phyloP scores from a whole-genome alignment of 2,329 filamentous ascomycete species.

The Clonostachys rhizophaga region DNA sequence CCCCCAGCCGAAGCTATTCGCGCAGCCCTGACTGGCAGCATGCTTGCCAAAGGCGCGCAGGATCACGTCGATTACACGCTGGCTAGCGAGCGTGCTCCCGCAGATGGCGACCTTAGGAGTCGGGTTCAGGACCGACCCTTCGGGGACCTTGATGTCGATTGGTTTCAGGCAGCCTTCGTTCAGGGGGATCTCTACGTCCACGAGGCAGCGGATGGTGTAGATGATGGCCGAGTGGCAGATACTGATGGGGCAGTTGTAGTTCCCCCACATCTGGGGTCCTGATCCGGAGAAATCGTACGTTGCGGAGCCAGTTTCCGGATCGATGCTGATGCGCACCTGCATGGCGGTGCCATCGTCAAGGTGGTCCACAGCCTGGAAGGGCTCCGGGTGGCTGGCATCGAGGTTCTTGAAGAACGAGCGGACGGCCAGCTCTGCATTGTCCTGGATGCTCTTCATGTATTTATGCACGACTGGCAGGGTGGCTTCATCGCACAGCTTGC shows the following conservation, averaged over 20 bases:
- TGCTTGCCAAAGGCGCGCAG: slow-evolving; percentile 17
- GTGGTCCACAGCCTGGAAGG: slow-evolving; percentile 38
- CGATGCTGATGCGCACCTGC: slow-evolving; percentile 67
- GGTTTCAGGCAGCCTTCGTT: slow-evolving; percentile 30
- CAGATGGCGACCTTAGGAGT: slow-evolving; percentile 21
- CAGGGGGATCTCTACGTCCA: slow-evolving; percentile 27
- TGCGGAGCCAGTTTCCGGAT: slow-evolving; percentile 50
- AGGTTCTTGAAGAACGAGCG: slow-evolving; percentile 44
- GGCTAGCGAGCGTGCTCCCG: slow-evolving; percentile 54
- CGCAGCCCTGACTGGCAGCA: slow-evolving; percentile 17
- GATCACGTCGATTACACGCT: slow-evolving; percentile 23
- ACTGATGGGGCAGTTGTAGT: slow-evolving; percentile 26
- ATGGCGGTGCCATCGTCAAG: slow-evolving; percentile 88
- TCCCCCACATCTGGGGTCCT: slow-evolving; percentile 23
- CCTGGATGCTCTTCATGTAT: slow-evolving; percentile 79
- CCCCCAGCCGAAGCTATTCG: slow-evolving; percentile 23
- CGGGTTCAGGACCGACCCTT: slow-evolving; percentile 23
- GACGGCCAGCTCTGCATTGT: slow-evolving; percentile 74
- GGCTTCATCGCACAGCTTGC: slow-evolving; percentile 72
- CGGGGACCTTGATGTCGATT: slow-evolving; percentile 21
- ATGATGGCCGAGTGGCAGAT: slow-evolving; percentile 31
- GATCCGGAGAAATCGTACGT: slow-evolving; percentile 28
- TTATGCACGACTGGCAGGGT: slow-evolving; percentile 67
- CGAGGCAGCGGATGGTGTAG: slow-evolving; percentile 27
- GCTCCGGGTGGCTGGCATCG: neutral